Percentiles rank a stretch among this genome's conserved stretches.
phyloP scores from a whole-genome alignment of 2,329 filamentous ascomycete genomes.

The Zymoseptoria passerinii region DNA sequence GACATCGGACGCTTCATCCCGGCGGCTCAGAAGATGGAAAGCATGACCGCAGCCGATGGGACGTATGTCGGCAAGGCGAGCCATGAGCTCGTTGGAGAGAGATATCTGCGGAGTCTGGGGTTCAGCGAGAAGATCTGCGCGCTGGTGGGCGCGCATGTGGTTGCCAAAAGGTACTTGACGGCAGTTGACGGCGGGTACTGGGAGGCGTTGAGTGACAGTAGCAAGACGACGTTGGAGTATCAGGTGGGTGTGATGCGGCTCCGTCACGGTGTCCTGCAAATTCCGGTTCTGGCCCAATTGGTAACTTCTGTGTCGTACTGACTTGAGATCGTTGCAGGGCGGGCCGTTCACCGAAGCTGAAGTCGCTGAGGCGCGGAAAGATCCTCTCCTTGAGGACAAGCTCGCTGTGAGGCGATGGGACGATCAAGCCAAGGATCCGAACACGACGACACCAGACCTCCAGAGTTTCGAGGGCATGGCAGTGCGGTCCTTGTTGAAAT shows the following conservation, averaged over 20 bases:
- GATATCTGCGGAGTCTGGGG: constrained; percentile 29
- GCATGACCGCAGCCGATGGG: constrained; percentile 18
- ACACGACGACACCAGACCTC: constrained; percentile 15
- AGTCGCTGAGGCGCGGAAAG: constrained; percentile 24
- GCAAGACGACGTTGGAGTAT: constrained; percentile 32
- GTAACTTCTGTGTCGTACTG: not conserved
- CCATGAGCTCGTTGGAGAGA: constrained; percentile 33
- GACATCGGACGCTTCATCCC: constrained; percentile 39
- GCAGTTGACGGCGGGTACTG: constrained; percentile 30
- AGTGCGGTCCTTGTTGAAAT: constrained; percentile 6
- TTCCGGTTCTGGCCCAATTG: not conserved
- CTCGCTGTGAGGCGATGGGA: constrained; percentile 33
- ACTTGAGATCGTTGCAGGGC: constrained; percentile 14
- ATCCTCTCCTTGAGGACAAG: constrained; percentile 31
- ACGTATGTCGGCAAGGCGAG: constrained; percentile 32
- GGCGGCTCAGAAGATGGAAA: constrained; percentile 19
- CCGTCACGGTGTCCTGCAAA: not conserved
- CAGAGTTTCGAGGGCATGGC: constrained; percentile 11
- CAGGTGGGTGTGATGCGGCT: constrained; percentile 19
- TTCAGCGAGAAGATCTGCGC: constrained; percentile 32
- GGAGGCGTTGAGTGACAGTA: constrained; percentile 30
- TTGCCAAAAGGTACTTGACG: constrained; percentile 35
- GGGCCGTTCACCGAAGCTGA: constrained; percentile 29
- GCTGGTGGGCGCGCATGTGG: constrained; percentile 34
- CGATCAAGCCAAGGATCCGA: constrained; percentile 30